Percentiles rank a stretch among this genome's conserved stretches.
These are phyloP conservation scores for Saitozyma podzolica DNA, from an alignment of 768 basidiomycete species.

Conservation along the genomic window DNA sequence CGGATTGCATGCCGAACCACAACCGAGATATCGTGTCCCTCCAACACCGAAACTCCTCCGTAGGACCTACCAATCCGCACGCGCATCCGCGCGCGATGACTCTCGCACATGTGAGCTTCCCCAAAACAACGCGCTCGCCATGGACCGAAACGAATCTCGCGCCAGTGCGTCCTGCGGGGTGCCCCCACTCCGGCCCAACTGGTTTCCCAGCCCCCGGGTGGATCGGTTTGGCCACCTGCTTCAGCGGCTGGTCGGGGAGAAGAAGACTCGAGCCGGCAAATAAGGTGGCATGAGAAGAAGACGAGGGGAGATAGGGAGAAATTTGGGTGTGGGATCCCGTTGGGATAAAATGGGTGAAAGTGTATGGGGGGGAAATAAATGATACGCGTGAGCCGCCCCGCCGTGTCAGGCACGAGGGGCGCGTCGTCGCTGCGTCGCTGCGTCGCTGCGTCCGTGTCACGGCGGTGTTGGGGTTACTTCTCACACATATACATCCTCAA, in stretches of 20 bases:
- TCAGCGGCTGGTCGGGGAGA: slow-evolving; percentile 11
- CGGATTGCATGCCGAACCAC: too few relatives aligned
- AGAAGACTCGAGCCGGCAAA: slow-evolving; percentile 8
- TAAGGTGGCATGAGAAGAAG: slow-evolving; percentile 13
- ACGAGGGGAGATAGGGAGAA: not conserved
- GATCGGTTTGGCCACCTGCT: slow-evolving; percentile 21
- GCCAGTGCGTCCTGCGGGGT: slow-evolving; percentile 16
- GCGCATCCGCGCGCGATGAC: not conserved
- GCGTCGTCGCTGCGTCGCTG: not conserved
- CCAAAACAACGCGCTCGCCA: slow-evolving; percentile 11
- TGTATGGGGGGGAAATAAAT: not conserved
- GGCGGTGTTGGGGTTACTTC: not conserved
- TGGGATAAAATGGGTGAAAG: not conserved
- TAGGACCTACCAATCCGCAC: not conserved
- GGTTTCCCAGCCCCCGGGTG: not conserved
- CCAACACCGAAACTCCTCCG: not conserved
- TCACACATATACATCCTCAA: too few relatives aligned
- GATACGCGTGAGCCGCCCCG: not conserved
- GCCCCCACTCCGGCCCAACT: not conserved
- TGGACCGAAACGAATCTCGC: not conserved
- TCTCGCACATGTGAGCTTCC: slow-evolving; percentile 11
- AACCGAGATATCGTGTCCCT: not conserved
- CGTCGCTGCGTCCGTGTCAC: not conserved
- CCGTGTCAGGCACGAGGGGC: not conserved
- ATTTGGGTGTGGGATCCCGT: not conserved